Evolutionary conservation across 352 stramenopile genomes (phyloP), one percentile per base, ranked within the genome.

Genomic region (Globisporangium yorkense): DNA sequence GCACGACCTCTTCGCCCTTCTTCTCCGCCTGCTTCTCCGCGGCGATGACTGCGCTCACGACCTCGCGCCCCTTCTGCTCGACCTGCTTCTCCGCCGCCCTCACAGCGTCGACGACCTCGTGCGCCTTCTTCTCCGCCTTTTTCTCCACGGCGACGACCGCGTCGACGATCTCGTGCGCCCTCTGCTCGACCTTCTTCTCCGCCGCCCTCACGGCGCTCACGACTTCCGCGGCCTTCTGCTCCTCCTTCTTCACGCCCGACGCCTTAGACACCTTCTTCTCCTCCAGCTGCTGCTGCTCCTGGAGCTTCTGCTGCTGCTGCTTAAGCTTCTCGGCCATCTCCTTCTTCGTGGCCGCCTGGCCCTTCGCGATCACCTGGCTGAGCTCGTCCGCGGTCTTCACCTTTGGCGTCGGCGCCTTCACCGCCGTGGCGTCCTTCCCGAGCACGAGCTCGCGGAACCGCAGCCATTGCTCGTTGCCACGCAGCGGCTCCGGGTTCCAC

Each of bases 401-500:
- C 24, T 56, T 54, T 47, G 49, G 51, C 12, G 55, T 13, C 56
- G 21, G 31, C 31, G 9, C 31, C 31, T 6, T 37, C 31, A 37
- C 31, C 31, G 6, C 20, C 12, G 37, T 54, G 8, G 43, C 57
- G 12, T 66, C 70, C 48, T 72, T 65, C 29, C 70, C 74, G 47
- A 92, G 74, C 61, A 88, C 78, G 41, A 89, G 57, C 60, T 88
- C 76, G 24, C 83, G 83, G 69, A 92, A 90, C 62, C 80, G 76
- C 54, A 87, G 65, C 77, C 81, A 92, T 31, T 77, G 76, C 41
- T 71, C 67, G 57, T 92, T 76, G 39, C 80, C 70, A 41, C 72
- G 70, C 40, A 93, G 63, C 45, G 67, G 39, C 21, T 74, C 66
- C 24, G 84, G 84, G 64, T 93, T 93, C 77, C 83, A 93, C 44